These are phyloP conservation scores for Phytopythium oedochilum DNA, from an alignment of 352 stramenopile species.

Conservation along the genomic window DNA sequence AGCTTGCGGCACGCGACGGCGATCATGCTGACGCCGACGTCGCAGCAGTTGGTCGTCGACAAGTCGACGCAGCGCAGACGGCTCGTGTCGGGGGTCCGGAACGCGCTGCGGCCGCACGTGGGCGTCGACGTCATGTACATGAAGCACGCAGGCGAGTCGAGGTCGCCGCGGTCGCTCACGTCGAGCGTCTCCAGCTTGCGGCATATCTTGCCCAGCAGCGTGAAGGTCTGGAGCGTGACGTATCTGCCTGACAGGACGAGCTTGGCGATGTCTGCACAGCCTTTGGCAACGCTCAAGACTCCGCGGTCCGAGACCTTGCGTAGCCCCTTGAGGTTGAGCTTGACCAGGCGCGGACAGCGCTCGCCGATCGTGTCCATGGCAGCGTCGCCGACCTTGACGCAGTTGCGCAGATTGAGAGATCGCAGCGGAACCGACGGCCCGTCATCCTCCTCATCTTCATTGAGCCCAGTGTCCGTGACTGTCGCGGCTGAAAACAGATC, in stretches of 20 bases:
- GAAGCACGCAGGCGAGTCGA: slow-evolving; percentile 45
- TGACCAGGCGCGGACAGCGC: slow-evolving; percentile 28
- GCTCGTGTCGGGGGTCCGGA: slow-evolving; percentile 5
- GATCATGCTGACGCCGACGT: slow-evolving; percentile 50
- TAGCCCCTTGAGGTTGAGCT: slow-evolving; percentile 50
- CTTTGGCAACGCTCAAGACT: slow-evolving; percentile 39
- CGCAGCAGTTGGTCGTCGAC: slow-evolving; percentile 47
- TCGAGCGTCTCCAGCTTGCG: slow-evolving; percentile 33
- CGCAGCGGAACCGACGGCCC: slow-evolving; percentile 6
- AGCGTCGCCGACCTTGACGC: slow-evolving; percentile 35
- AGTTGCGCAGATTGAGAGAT: slow-evolving; percentile 57
- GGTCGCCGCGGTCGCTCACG: slow-evolving; percentile 35
- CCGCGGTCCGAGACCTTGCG: slow-evolving; percentile 54
- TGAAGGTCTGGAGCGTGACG: slow-evolving; percentile 42
- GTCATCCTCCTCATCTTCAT: slow-evolving; percentile 20
- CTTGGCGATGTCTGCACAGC: slow-evolving; percentile 26
- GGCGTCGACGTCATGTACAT: slow-evolving; percentile 17
- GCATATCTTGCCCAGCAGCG: slow-evolving; percentile 51
- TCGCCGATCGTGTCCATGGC: slow-evolving; percentile 27
- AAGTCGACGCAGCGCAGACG: slow-evolving; percentile 35
- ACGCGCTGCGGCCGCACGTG: slow-evolving; percentile 5
- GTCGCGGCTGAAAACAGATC: slow-evolving; percentile 37
- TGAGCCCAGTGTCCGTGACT: slow-evolving; percentile 11
- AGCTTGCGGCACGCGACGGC: slow-evolving; percentile 37
- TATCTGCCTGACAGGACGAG: slow-evolving; percentile 53